Conservation (phyloP, 129 eudicot genomes). For the Flaveria trinervia region DNA sequence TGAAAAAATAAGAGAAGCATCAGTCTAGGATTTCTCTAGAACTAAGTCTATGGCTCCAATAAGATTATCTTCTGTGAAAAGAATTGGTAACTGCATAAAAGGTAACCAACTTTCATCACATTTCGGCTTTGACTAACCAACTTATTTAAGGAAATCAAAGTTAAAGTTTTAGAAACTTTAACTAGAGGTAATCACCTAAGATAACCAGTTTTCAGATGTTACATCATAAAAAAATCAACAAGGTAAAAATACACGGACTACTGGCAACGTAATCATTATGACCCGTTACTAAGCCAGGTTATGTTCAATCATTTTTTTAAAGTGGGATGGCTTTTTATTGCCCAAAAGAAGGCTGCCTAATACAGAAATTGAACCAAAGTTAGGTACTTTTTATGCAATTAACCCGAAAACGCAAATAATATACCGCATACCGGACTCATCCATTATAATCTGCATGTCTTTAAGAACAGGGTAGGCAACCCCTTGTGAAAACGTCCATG, state of each 20-base stretch:
- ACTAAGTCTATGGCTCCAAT: not conserved
- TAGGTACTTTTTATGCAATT: not conserved
- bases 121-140: constrained; percentile 4
- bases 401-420: not conserved
- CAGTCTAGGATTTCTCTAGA: not conserved
- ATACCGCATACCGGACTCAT: constrained; percentile 58
- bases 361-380: constrained; percentile 1
- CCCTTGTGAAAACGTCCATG: constrained; percentile 63
- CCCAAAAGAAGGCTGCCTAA: not conserved
- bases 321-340: not conserved
- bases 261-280: not conserved
- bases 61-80: not conserved
- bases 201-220: not conserved
- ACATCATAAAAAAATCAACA: not conserved
- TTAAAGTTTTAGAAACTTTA: not conserved
- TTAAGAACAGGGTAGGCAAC: constrained; percentile 80
- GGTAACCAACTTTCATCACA: not conserved
- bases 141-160: not conserved
- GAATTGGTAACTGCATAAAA: not conserved
- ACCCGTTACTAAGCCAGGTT: not conserved
- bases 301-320: not conserved
- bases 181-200: not conserved
- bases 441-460: constrained; percentile 84
- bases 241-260: not conserved
- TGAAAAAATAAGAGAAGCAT: constrained; percentile 34